Base-by-base conservation (phyloP, 164 flowering plant genomes). In the Vitis riparia region DNA sequence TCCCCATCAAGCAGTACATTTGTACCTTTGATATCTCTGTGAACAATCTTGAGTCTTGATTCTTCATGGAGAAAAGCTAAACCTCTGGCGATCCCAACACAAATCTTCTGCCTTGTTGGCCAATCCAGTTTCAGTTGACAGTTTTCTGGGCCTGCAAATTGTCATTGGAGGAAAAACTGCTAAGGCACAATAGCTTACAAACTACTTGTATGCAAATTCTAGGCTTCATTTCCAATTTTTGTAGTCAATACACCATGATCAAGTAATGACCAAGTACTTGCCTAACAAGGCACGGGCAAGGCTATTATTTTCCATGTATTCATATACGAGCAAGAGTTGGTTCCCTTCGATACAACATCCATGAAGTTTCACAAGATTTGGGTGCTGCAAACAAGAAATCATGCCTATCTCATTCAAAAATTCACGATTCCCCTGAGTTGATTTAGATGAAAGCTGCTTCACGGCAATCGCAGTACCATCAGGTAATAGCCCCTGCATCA, bases 51-150 rank as follows among this genome's bases (percentile, higher is more conserved):
- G 15, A 82, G 62, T 30, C 68, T 73, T 30, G 87, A 84, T 70
- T 84, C 89, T 72, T 86, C 87, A 66, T 86, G 89, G 8, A 86
- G 79, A 69, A 73, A 86, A 27, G 87, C 75, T 19, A 86, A 53
- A 67, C 89, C 89, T 67, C 76, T 84, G 12, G 87, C 87, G 57
- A 86, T 69, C 9, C 89, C 87, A 56, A 84, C 56, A 53, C 86
- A 84, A 30, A 84, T 78, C 56, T 63, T 80, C 5, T 59, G 74
- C 63, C 84, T 75, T 7, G 81, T 81, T 9, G 71, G 55, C 89
- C 89, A 83, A 66, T 83, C 77, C 63, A 85, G 52, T n/a, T 71
- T 64, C 70, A 82, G 17, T 1, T 15, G 62, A 8, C 52, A 9
- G 11, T 73, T 72, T 64, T 77, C 74, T 27, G 60, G 62, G 73